These are phyloP conservation scores for Fusarium transvaalense DNA, from an alignment of 2,329 filamentous ascomycete species.

Conservation along the genomic window DNA sequence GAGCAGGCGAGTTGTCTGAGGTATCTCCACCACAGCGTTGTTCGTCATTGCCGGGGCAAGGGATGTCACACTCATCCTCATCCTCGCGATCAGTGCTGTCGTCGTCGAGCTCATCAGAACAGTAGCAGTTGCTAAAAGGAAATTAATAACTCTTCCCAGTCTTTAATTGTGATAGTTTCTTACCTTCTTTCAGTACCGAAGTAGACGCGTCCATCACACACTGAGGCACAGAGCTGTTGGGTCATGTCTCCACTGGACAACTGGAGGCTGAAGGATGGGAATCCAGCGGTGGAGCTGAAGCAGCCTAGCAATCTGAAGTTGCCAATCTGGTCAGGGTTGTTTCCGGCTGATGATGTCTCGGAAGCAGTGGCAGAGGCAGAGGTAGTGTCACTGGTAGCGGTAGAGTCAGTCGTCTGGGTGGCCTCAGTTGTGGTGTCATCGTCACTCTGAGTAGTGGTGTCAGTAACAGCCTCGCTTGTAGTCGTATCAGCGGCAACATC, in stretches of 20 bases:
- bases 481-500: neutral
- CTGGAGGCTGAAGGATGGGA: neutral
- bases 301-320: neutral
- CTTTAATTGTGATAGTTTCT: neutral
- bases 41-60: constrained; percentile 34
- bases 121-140: constrained; percentile 39
- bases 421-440: neutral
- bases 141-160: neutral
- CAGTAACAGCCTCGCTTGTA: neutral
- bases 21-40: constrained; percentile 36
- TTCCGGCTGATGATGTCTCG: neutral
- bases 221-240: neutral
- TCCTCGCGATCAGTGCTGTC: constrained; percentile 22
- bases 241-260: neutral
- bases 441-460: neutral
- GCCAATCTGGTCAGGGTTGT: accelerated
- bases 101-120: too few species aligned
- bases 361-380: neutral
- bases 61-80: constrained; percentile 18
- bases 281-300: neutral
- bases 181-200: neutral
- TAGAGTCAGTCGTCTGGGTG: neutral
- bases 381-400: neutral
- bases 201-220: neutral
- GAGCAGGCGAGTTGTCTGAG: neutral